Evolutionary conservation across 1,284 basidiomycete genomes (phyloP).

Genomic region (Moniliophthora roreri): DNA sequence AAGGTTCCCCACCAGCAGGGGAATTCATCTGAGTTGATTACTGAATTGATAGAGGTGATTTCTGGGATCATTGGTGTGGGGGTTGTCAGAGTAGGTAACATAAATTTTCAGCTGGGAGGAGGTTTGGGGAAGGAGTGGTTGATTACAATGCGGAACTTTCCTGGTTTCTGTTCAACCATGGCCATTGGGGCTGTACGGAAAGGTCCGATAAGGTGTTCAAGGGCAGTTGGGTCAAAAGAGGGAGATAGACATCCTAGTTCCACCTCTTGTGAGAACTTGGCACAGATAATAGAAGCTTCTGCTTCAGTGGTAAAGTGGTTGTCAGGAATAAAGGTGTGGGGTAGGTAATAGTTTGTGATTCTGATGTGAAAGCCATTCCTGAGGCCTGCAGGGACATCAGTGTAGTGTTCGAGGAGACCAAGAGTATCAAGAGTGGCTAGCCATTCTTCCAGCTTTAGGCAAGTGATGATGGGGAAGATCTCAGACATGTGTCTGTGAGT

Average conservation of each 20-base stretch:
- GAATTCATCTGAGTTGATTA: slow-evolving; percentile 4
- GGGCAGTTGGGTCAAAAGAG: not conserved
- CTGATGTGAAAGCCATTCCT: slow-evolving; percentile 11
- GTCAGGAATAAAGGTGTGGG: slow-evolving; percentile 3
- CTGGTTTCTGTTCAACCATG: slow-evolving; percentile 11
- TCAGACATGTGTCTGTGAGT: not conserved
- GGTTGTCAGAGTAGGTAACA: too few relatives aligned
- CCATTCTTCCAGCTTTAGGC: slow-evolving; percentile 10
- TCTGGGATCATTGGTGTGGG: not conserved
- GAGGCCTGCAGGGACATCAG: slow-evolving; percentile 4
- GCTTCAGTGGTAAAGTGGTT: slow-evolving; percentile 8
- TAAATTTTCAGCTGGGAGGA: too few relatives aligned
- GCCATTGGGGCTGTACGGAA: slow-evolving; percentile 13
- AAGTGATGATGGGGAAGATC: slow-evolving; percentile 7
- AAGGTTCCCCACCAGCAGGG: not conserved
- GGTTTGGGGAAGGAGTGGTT: slow-evolving; percentile 12
- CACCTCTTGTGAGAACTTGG: slow-evolving; percentile 14
- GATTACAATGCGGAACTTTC: slow-evolving; percentile 14
- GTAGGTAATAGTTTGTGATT: slow-evolving; percentile 4
- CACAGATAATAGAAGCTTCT: not conserved
- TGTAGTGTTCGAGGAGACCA: slow-evolving; percentile 5
- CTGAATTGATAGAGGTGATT: slow-evolving; percentile 2
- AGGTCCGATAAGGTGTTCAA: slow-evolving; percentile 9
- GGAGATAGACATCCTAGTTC: slow-evolving; percentile 9
- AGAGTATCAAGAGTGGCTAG: not conserved